Evolutionary conservation across 2,329 filamentous ascomycete species (phyloP).

Genomic region (Cryphonectria japonica): DNA sequence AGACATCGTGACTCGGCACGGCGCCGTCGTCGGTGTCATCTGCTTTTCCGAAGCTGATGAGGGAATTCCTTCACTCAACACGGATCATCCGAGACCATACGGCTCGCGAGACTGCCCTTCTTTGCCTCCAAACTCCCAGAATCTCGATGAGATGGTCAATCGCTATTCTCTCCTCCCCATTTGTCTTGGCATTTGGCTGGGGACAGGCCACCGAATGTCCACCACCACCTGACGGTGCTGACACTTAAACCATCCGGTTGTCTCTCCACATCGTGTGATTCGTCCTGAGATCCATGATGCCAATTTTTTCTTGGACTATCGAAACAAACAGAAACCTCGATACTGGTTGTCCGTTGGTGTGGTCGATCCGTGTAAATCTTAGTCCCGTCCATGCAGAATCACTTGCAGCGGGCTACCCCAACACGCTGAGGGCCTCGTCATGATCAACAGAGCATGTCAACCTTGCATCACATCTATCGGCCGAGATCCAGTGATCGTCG

Average conservation of each 20-base stretch:
- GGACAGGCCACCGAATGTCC: background rate
- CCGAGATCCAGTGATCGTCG: background rate
- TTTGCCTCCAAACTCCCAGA: background rate
- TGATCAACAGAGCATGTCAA: background rate
- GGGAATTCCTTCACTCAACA: background rate
- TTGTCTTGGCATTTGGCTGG: background rate
- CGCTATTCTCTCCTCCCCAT: background rate
- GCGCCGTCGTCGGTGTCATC: background rate
- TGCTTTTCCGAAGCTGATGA: background rate
- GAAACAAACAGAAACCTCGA: background rate
- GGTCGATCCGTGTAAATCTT: conserved; percentile 5
- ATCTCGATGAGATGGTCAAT: background rate
- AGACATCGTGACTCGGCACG: background rate
- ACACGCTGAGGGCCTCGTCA: background rate
- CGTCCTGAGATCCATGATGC: background rate
- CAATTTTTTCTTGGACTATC: background rate
- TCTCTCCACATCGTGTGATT: conserved; percentile 8
- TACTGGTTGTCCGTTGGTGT: background rate
- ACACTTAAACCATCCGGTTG: background rate
- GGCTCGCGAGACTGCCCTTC: background rate
- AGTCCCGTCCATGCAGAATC: background rate
- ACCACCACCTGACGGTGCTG: background rate
- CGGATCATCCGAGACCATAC: background rate
- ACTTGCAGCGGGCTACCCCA: background rate
- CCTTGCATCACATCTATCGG: conserved; percentile 6